Percentiles rank a stretch among this genome's conserved stretches.
phyloP scores from a whole-genome alignment of 106 monocot genomes.

The Acorus gramineus region DNA sequence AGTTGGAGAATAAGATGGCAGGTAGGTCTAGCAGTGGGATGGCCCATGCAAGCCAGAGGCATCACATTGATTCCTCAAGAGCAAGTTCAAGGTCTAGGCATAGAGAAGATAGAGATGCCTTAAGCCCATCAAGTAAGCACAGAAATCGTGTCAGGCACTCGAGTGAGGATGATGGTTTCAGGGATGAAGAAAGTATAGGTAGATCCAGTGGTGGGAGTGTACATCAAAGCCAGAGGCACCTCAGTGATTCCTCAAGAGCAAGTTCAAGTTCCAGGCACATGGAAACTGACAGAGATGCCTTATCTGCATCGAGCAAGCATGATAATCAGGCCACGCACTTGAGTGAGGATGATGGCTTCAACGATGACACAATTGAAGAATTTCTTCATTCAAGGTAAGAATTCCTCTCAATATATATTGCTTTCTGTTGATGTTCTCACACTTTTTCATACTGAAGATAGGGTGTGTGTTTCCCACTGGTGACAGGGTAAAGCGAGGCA shows the following conservation, averaged over 20 bases:
- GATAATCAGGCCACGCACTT: slow-evolving; percentile 11
- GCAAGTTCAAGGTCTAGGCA: slow-evolving; percentile 11
- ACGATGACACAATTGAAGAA: slow-evolving; percentile 57
- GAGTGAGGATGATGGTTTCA: slow-evolving; percentile 36
- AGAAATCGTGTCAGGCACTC: slow-evolving; percentile 11
- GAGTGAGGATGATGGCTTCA: slow-evolving; percentile 36
- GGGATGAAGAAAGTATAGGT: slow-evolving; percentile 42
- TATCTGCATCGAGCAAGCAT: slow-evolving; percentile 28
- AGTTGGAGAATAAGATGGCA: slow-evolving; percentile 43
- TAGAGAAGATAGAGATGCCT: not conserved
- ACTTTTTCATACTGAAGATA: not conserved
- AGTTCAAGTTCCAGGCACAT: slow-evolving; percentile 13
- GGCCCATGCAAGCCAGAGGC: slow-evolving; percentile 3
- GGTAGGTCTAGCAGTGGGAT: slow-evolving; percentile 14
- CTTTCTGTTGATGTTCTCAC: not conserved
- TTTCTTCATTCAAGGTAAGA: slow-evolving; percentile 79
- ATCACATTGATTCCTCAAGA: slow-evolving; percentile 9
- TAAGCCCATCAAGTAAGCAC: slow-evolving; percentile 27
- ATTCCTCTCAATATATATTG: not conserved
- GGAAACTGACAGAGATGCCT: not conserved
- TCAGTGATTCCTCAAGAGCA: slow-evolving; percentile 8
- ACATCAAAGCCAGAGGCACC: slow-evolving; percentile 2
- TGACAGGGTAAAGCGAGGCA: slow-evolving; percentile 72
- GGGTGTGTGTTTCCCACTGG: not conserved
- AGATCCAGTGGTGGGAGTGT: too few species aligned